A percentile compares a stretch with the other conserved stretches of the same genome.
phyloP scores from a whole-genome alignment of 2,329 filamentous ascomycete species.

The Colletotrichum sp. region DNA sequence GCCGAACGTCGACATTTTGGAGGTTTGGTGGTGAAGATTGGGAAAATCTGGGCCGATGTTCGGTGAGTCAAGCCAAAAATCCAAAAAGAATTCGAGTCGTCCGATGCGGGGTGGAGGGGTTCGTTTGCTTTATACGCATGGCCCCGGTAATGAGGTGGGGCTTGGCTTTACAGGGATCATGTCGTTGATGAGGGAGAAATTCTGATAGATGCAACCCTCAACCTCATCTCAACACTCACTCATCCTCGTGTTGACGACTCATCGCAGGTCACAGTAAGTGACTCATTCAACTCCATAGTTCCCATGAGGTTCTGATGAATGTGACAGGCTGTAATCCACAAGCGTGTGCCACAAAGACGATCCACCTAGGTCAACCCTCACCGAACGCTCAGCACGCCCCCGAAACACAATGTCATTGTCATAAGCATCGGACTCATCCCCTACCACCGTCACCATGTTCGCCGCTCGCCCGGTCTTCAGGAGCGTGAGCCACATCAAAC shows the following conservation, averaged over 20 bases:
- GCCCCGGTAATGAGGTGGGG: slow-evolving; percentile 2
- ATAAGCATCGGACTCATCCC: background rate
- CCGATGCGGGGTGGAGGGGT: slow-evolving; percentile 19
- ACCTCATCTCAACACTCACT: slow-evolving; percentile 4
- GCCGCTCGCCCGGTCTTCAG: background rate
- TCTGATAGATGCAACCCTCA: slow-evolving; percentile 17
- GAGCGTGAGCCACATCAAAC: background rate
- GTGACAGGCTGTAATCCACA: rapidly evolving
- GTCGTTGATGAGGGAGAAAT: background rate
- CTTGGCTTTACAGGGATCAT: background rate
- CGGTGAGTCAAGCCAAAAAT: slow-evolving; percentile 15
- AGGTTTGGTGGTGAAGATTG: background rate
- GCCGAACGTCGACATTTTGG: slow-evolving; percentile 86
- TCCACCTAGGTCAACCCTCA: background rate
- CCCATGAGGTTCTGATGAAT: rapidly evolving
- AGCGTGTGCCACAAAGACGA: background rate
- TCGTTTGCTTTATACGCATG: background rate
- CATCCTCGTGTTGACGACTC: background rate
- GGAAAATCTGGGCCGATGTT: slow-evolving; percentile 13
- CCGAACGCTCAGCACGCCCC: background rate
- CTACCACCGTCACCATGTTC: background rate
- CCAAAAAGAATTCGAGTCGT: background rate
- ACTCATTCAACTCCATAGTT: background rate
- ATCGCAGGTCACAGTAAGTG: background rate
- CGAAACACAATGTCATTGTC: background rate